Percentiles rank a stretch among this genome's conserved stretches.
Evolutionary conservation across 2,329 filamentous ascomycete genomes (phyloP).

Genomic region (Monosporascus sp.): DNA sequence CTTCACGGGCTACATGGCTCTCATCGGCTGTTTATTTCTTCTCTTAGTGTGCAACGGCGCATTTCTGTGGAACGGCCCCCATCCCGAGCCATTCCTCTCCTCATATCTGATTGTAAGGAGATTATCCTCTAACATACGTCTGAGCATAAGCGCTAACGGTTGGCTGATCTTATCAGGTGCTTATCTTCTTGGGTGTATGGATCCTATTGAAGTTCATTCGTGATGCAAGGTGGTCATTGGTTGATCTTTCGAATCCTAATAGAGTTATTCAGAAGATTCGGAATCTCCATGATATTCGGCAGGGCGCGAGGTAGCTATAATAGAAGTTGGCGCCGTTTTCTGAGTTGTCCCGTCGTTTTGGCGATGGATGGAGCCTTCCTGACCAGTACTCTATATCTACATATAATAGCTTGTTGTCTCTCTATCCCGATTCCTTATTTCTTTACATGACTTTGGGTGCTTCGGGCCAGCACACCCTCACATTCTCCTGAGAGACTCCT

Average conservation of each 20-base stretch:
- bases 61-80: conserved; percentile 31
- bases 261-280: conserved; percentile 24
- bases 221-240: conserved; percentile 23
- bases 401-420: too few relatives aligned
- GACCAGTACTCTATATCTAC: too few relatives aligned
- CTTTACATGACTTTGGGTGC: too few relatives aligned
- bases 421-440: too few relatives aligned
- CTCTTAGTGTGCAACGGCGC: conserved; percentile 30
- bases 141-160: not conserved
- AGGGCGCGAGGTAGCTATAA: not conserved
- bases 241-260: conserved; percentile 25
- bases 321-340: too few relatives aligned
- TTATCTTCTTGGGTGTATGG: conserved; percentile 26
- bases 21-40: conserved; percentile 31
- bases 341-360: too few relatives aligned
- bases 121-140: not conserved
- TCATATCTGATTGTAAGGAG: conserved; percentile 34
- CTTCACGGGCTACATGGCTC: conserved; percentile 28
- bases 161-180: conserved; percentile 13
- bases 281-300: conserved; percentile 21
- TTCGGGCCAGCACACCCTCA: too few relatives aligned
- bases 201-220: conserved; percentile 23
- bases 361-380: too few relatives aligned
- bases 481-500: too few relatives aligned
- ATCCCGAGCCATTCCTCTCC: conserved; percentile 30